phyloP scores from a whole-genome alignment of 2,329 filamentous ascomycete genomes.

The Fonsecaea monophora region DNA sequence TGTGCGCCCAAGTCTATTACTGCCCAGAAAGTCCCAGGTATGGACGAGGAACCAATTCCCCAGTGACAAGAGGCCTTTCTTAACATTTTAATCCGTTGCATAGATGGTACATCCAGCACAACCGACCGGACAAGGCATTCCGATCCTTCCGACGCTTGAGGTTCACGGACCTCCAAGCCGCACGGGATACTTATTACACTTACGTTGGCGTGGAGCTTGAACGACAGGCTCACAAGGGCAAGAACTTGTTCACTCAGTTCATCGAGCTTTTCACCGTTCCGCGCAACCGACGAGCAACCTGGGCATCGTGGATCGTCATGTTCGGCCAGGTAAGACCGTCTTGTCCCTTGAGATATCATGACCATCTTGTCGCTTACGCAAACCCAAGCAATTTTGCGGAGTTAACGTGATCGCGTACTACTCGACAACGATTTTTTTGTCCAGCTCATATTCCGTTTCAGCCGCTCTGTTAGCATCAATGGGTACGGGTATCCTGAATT shows the following conservation, averaged over 20 bases:
- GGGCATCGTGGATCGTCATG: conserved; percentile 68
- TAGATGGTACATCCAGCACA: conserved; percentile 54
- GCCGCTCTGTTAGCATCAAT: conserved; percentile 66
- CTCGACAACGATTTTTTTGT: conserved; percentile 67
- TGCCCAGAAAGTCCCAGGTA: conserved; percentile 64
- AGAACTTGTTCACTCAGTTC: conserved; percentile 60
- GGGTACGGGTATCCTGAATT: conserved; percentile 70
- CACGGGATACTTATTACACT: conserved; percentile 64
- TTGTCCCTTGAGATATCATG: conserved; percentile 11
- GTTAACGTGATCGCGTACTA: conserved; percentile 68
- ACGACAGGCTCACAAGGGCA: conserved; percentile 57
- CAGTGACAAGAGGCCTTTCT: background rate
- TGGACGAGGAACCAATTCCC: conserved; percentile 30
- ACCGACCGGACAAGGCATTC: conserved; percentile 55
- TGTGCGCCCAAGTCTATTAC: conserved; percentile 67
- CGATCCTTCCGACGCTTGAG: conserved; percentile 57
- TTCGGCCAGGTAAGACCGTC: conserved; percentile 54
- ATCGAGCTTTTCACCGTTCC: conserved; percentile 67
- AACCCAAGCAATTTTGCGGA: conserved; percentile 50
- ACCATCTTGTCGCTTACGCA: background rate
- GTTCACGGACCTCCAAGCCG: conserved; percentile 60
- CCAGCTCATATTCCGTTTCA: conserved; percentile 59
- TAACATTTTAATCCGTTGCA: background rate
- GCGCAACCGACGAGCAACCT: conserved; percentile 66
- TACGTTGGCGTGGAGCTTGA: conserved; percentile 68